These are phyloP conservation scores for Amylostereum chailletii DNA, from an alignment of 1,284 basidiomycete species.

Conservation along the genomic window DNA sequence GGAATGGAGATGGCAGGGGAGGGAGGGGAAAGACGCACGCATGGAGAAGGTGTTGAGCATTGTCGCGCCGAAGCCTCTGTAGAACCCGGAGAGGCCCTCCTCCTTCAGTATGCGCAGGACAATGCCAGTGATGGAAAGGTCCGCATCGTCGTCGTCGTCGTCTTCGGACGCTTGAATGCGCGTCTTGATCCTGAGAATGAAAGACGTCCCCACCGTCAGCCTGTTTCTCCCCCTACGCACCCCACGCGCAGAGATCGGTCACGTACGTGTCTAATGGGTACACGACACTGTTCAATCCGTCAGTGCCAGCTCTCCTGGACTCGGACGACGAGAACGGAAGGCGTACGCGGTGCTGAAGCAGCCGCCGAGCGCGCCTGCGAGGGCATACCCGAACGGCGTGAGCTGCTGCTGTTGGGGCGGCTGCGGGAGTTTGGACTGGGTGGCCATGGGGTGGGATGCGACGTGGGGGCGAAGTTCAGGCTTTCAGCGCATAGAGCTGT, in stretches of 20 bases:
- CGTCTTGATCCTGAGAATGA: constrained; percentile 74
- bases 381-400: constrained; percentile 87
- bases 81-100: constrained; percentile 79
- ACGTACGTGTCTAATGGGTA: constrained; percentile 93
- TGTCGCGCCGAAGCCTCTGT: constrained; percentile 92
- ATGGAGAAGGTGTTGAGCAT: constrained; percentile 98
- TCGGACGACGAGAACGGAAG: not conserved
- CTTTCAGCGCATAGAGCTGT: too few relatives aligned
- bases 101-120: constrained; percentile 65
- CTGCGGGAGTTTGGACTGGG: constrained; percentile 36
- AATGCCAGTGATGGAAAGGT: constrained; percentile 57
- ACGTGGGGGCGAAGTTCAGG: too few relatives aligned
- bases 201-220: constrained; percentile 2
- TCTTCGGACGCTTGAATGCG: constrained; percentile 73
- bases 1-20: not conserved
- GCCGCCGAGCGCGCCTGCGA: constrained; percentile 92
- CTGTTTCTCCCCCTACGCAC: not conserved
- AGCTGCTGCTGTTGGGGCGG: constrained; percentile 51
- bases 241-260: not conserved
- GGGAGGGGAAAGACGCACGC: constrained; percentile 50
- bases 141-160: constrained; percentile 34
- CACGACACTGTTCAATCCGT: constrained; percentile 54
- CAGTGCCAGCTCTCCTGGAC: not conserved
- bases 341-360: constrained; percentile 90
- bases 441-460: constrained; percentile 31